Conservation (phyloP, 345 rosid species). For the Syzygium aromaticum region DNA sequence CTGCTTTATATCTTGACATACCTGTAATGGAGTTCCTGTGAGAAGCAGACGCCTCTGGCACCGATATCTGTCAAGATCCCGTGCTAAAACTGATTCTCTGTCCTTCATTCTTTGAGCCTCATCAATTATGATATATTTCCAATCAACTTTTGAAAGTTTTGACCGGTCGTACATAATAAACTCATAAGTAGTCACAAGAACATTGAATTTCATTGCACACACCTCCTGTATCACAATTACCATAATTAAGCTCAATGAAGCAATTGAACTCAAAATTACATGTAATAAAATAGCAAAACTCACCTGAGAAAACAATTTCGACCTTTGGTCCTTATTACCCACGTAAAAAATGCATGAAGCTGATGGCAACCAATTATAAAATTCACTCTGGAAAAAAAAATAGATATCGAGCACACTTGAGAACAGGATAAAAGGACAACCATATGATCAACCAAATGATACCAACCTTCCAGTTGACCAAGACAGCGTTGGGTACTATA, state of each 20-base stretch:
- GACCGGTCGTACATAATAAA: constrained; percentile 98
- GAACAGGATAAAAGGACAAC: not conserved
- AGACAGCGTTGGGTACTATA: constrained; percentile 96
- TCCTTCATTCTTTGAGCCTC: constrained; percentile 99
- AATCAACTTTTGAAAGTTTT: constrained; percentile 93
- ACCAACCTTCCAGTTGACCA: constrained; percentile 99
- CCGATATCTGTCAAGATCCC: constrained; percentile 98
- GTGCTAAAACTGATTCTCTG: constrained; percentile 98
- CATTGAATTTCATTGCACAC: constrained; percentile 91
- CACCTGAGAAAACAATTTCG: constrained; percentile 96
- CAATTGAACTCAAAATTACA: constrained; percentile 5
- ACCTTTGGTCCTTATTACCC: constrained; percentile 88
- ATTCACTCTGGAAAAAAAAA: constrained; percentile 70
- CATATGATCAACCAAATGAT: not conserved
- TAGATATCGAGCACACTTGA: constrained; percentile 5
- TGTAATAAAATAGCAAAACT: constrained; percentile 1
- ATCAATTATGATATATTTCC: constrained; percentile 97
- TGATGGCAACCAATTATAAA: constrained; percentile 96
- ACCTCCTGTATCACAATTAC: constrained; percentile 57
- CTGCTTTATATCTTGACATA: constrained; percentile 19
- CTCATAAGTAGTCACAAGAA: constrained; percentile 96
- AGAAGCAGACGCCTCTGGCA: constrained; percentile 99
- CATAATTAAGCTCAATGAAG: constrained; percentile 12
- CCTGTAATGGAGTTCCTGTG: constrained; percentile 99
- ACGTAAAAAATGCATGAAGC: constrained; percentile 94